Percentiles rank a stretch among this genome's conserved stretches.
Evolutionary conservation across 495 filamentous ascomycete species (phyloP).

Genomic region (Ascobolus immersus): DNA sequence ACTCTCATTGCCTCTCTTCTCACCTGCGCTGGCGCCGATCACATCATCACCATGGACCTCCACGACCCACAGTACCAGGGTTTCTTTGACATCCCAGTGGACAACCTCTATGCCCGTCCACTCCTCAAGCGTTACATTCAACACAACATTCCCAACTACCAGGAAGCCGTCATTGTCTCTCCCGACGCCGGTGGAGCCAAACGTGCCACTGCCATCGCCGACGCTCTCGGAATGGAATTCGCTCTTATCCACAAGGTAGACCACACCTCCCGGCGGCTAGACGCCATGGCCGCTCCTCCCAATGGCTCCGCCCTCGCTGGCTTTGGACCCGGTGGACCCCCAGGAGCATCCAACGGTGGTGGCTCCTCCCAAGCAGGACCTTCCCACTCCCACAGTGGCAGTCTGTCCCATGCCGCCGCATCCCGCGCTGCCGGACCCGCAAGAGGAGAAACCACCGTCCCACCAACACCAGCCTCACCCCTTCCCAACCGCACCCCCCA

Average conservation of each 20-base stretch:
- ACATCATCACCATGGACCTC: conserved; percentile 90
- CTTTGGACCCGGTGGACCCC: not conserved
- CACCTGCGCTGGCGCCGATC: conserved; percentile 87
- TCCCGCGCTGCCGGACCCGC: too few species aligned
- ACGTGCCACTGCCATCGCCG: conserved; percentile 86
- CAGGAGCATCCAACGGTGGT: too few species aligned
- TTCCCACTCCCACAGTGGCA: too few species aligned
- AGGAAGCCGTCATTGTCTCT: conserved; percentile 75
- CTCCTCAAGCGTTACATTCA: conserved; percentile 76
- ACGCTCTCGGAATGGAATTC: conserved; percentile 74
- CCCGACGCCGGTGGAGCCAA: conserved; percentile 94
- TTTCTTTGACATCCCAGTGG: conserved; percentile 94
- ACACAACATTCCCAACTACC: conserved; percentile 61
- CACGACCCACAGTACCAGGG: conserved; percentile 98
- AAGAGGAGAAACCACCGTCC: too few species aligned
- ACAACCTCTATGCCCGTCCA: conserved; percentile 79
- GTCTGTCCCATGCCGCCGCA: too few species aligned
- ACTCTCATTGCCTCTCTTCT: conserved; percentile 84
- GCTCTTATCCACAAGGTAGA: conserved; percentile 92
- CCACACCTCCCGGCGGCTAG: conserved; percentile 9
- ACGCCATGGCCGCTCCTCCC: too few species aligned
- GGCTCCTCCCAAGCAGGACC: too few species aligned
- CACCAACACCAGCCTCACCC: too few species aligned
- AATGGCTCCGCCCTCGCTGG: not conserved
- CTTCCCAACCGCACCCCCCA: not conserved